Conservation (phyloP, 148 eudicot species). For the Oxyria digyna region DNA sequence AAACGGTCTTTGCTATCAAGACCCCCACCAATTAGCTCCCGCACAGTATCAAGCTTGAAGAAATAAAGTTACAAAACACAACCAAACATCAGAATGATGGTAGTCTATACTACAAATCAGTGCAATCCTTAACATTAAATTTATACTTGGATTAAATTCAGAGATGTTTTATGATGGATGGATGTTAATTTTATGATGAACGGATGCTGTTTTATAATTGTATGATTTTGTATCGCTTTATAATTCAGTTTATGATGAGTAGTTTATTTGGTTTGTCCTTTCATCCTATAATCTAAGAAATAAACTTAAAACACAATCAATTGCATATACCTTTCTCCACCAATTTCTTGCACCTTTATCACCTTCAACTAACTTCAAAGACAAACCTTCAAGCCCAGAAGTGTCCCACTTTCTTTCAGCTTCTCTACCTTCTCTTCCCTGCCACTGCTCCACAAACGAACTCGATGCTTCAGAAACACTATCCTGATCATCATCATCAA, state of each 20-base stretch:
- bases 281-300: too few relatives aligned
- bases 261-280: too few relatives aligned
- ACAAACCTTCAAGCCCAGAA: conserved; percentile 71
- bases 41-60: conserved; percentile 87
- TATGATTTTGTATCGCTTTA: too few relatives aligned
- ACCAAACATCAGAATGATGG: conserved; percentile 9
- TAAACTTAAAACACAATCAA: neutral
- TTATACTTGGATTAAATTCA: too few relatives aligned
- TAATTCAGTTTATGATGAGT: too few relatives aligned
- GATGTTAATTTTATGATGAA: too few relatives aligned
- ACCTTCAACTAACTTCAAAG: conserved; percentile 72
- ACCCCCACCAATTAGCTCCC: conserved; percentile 55
- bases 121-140: too few relatives aligned
- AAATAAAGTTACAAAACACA: conserved; percentile 15
- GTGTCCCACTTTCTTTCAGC: conserved; percentile 48
- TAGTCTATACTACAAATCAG: neutral
- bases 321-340: conserved; percentile 75
- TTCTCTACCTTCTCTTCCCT: conserved; percentile 57
- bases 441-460: conserved; percentile 90
- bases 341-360: conserved; percentile 79
- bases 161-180: too few relatives aligned
- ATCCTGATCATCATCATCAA: conserved; percentile 21
- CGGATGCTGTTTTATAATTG: too few relatives aligned
- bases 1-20: conserved; percentile 41
- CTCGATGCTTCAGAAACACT: conserved; percentile 32